These are phyloP conservation scores for Chlorella sp. DNA, from an alignment of 139 green algal species.

Conservation along the genomic window DNA sequence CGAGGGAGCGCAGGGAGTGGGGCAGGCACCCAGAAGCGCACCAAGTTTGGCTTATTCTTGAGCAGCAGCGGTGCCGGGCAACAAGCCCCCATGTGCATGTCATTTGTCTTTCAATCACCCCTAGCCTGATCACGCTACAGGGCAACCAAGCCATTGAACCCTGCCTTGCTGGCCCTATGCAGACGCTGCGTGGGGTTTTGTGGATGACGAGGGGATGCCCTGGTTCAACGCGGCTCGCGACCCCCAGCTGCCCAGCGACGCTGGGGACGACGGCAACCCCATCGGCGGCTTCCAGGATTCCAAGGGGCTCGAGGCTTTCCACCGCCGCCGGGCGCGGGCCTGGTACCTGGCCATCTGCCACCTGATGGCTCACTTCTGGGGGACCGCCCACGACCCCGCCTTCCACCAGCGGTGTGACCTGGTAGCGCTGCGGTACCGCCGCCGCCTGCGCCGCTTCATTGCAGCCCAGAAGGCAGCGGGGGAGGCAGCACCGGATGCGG, in stretches of 20 bases:
- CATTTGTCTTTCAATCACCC: no score
- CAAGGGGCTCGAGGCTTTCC: neutral
- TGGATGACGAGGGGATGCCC: neutral
- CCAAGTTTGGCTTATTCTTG: no score
- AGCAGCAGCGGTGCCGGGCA: no score
- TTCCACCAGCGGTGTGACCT: neutral
- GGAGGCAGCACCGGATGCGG: no score
- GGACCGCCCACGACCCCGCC: neutral
- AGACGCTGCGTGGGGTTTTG: neutral
- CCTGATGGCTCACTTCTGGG: neutral
- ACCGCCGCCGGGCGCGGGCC: neutral
- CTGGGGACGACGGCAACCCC: no score
- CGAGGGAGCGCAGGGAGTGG: no score
- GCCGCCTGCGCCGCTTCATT: neutral
- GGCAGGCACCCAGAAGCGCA: no score
- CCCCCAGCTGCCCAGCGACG: neutral
- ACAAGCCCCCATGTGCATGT: no score
- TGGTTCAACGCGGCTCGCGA: neutral
- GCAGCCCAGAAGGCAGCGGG: no score
- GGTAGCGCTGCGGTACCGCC: neutral
- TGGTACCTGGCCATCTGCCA: constrained; percentile 15
- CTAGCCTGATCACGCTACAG: no score
- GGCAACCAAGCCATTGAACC: no score
- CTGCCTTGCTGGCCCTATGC: neutral
- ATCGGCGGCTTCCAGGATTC: neutral